phyloP scores from a whole-genome alignment of 2,329 filamentous ascomycete genomes.

The Gaeumannomyces tritici region DNA sequence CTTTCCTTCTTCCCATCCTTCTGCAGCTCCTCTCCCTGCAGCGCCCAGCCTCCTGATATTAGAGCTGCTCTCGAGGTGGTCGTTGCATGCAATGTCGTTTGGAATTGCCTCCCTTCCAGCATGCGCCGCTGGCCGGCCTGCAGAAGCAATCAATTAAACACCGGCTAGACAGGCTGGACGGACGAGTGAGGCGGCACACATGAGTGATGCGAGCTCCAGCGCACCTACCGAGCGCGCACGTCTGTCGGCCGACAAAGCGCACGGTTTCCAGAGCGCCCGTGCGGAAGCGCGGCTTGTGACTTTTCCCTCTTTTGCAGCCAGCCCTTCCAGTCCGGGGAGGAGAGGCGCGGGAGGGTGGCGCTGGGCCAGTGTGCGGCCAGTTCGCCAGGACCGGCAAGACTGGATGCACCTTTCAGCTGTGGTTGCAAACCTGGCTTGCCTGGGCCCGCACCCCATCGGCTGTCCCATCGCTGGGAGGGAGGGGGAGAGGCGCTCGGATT shows the following conservation, averaged over 20 bases:
- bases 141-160: neutral
- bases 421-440: too few species aligned
- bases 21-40: neutral
- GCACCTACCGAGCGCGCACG: neutral
- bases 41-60: neutral
- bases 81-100: neutral
- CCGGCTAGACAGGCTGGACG: neutral
- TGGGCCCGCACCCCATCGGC: conserved; percentile 7
- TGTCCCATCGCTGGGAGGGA: conserved; percentile 17
- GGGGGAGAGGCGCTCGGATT: conserved; percentile 13
- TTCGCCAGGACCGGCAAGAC: conserved; percentile 9
- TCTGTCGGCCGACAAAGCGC: neutral
- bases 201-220: neutral
- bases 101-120: neutral
- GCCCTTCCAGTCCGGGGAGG: neutral
- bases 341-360: conserved; percentile 12
- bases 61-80: neutral
- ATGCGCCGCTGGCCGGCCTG: neutral
- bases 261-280: neutral
- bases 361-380: conserved; percentile 7
- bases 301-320: too few species aligned
- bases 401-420: conserved; percentile 23
- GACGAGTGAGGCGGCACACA: conserved; percentile 3
- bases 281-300: neutral
- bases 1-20: neutral